Evolutionary conservation across 78 protist species (phyloP).

Genomic region (Acrasis kona): DNA sequence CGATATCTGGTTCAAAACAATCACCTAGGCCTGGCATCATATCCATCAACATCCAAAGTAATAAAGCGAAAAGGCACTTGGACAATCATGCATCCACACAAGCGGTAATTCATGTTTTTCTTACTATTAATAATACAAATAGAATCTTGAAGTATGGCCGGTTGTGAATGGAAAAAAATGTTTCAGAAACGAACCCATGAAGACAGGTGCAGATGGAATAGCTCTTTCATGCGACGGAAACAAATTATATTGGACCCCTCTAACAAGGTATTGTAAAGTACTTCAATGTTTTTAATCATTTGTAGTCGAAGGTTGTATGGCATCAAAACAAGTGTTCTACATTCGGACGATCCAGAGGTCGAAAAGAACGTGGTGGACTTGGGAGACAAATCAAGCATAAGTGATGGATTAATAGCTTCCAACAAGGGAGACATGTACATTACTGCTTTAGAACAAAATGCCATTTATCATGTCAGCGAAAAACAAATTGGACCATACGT

Average conservation of each 20-base stretch:
- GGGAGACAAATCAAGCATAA: background rate
- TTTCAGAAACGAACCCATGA: slow-evolving; percentile 5
- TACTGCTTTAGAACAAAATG: background rate
- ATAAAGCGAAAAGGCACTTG: background rate
- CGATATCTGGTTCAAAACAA: background rate
- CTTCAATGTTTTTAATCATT: no score
- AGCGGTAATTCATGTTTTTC: no score
- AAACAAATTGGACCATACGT: background rate
- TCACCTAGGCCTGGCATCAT: background rate
- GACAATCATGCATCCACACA: background rate
- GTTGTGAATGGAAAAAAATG: slow-evolving; percentile 5
- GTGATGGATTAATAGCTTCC: background rate
- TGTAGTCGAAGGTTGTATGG: background rate
- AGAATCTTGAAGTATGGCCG: slow-evolving; percentile 2
- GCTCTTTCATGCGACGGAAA: slow-evolving; percentile 5
- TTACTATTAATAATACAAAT: no score
- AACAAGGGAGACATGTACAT: background rate
- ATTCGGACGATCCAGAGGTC: no score
- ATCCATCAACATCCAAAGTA: background rate
- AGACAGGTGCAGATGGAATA: slow-evolving; percentile 22
- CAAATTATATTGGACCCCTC: slow-evolving; percentile 14
- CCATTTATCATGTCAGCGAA: background rate
- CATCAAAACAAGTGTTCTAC: background rate
- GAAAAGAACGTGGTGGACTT: background rate
- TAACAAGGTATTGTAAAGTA: no score